A percentile compares a stretch with the other conserved stretches of the same genome.
These are phyloP conservation scores for Tremella fuciformis DNA, from an alignment of 768 basidiomycete genomes.

Conservation along the genomic window DNA sequence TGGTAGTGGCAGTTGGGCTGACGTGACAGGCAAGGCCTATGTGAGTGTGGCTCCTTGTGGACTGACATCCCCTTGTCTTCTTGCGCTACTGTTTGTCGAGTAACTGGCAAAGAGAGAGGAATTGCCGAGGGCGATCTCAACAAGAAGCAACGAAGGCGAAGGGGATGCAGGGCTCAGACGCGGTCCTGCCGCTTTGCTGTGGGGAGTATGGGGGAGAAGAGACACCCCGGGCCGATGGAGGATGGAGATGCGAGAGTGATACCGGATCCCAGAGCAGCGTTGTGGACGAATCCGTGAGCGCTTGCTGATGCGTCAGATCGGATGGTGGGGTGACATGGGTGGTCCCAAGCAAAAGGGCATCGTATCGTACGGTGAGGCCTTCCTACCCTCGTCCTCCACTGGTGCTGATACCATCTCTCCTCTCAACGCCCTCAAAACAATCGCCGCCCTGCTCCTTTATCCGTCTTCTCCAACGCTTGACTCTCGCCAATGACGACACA, in stretches of 20 bases:
- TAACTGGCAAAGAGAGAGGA: too few relatives aligned
- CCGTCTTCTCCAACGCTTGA: not conserved
- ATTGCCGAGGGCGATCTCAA: too few relatives aligned
- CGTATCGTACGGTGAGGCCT: constrained; percentile 70
- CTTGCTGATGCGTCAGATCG: constrained; percentile 57
- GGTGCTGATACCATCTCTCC: constrained; percentile 1
- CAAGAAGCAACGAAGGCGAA: too few relatives aligned
- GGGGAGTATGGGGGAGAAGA: not conserved
- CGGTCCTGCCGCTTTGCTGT: not conserved
- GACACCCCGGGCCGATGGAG: not conserved
- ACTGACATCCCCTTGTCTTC: not conserved
- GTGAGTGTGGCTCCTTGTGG: constrained; percentile 57
- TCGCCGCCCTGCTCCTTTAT: not conserved
- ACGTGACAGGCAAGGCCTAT: constrained; percentile 67
- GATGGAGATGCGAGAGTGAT: not conserved
- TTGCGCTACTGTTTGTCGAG: not conserved
- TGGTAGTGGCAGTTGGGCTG: constrained; percentile 1
- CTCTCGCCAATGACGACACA: not conserved
- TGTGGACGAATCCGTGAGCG: not conserved
- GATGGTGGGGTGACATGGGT: constrained; percentile 86
- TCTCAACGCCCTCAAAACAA: not conserved
- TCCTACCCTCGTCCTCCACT: not conserved
- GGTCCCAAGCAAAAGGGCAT: constrained; percentile 72
- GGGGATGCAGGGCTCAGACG: too few relatives aligned
- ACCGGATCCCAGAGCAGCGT: not conserved